Evolutionary conservation across 257 asterid species (phyloP).

Genomic region (Rubia yunnanensis): DNA sequence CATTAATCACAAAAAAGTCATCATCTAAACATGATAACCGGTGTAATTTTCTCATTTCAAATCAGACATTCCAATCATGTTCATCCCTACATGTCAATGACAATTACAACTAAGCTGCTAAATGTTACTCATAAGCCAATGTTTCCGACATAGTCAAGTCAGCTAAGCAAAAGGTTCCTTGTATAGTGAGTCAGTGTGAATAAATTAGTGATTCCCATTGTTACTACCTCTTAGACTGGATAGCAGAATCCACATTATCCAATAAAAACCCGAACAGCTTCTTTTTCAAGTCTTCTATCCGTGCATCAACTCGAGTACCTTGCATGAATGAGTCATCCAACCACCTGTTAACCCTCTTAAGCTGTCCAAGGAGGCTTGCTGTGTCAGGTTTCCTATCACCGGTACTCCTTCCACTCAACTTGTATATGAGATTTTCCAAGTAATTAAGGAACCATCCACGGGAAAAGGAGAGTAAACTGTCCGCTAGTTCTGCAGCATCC

Average conservation of each 20-base stretch:
- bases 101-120: background rate
- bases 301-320: constrained; percentile 36
- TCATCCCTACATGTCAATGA: constrained; percentile 6
- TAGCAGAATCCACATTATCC: constrained; percentile 53
- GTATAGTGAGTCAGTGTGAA: background rate
- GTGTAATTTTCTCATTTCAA: background rate
- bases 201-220: background rate
- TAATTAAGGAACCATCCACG: constrained; percentile 67
- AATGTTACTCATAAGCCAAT: background rate
- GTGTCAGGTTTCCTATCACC: constrained; percentile 33
- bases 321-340: constrained; percentile 41
- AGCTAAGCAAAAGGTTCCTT: background rate
- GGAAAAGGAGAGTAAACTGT: constrained; percentile 41
- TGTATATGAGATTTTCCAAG: constrained; percentile 45
- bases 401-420: constrained; percentile 31
- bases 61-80: background rate
- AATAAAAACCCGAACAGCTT: constrained; percentile 61
- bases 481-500: constrained; percentile 46
- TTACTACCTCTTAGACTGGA: constrained; percentile 29
- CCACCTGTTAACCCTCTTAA: constrained; percentile 71
- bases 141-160: background rate
- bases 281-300: constrained; percentile 48
- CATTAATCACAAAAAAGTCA: background rate
- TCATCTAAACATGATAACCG: background rate
- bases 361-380: constrained; percentile 59